phyloP scores from a whole-genome alignment of 139 green algal species.

The Nannochloris sp. region DNA sequence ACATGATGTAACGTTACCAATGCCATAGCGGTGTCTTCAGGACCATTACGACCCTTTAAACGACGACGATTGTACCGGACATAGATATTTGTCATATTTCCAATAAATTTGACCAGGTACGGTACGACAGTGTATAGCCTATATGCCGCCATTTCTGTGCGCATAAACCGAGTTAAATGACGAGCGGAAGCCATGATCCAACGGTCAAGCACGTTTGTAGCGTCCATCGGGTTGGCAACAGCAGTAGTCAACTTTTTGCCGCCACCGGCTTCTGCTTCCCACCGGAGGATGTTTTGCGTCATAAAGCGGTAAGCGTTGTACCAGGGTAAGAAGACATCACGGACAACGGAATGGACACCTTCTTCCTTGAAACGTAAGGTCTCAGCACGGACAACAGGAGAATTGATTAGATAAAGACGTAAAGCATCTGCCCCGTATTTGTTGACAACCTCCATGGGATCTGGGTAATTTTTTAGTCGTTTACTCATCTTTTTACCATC shows the following conservation, averaged over 20 bases:
- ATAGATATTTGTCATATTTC: slow-evolving; percentile 97
- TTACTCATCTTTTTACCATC: slow-evolving; percentile 99
- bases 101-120: slow-evolving; percentile 91
- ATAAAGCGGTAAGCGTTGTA: slow-evolving; percentile 98
- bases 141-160: slow-evolving; percentile 93
- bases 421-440: slow-evolving; percentile 93
- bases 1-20: slow-evolving; percentile 78
- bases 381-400: slow-evolving; percentile 85
- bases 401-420: slow-evolving; percentile 98
- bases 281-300: slow-evolving; percentile 79
- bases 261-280: slow-evolving; percentile 59
- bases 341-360: slow-evolving; percentile 90
- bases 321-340: slow-evolving; percentile 98
- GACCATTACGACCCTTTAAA: slow-evolving; percentile 69
- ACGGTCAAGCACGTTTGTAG: slow-evolving; percentile 78
- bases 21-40: slow-evolving; percentile 52
- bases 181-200: slow-evolving; percentile 81
- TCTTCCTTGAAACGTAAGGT: slow-evolving; percentile 91
- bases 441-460: slow-evolving; percentile 74
- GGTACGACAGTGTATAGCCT: slow-evolving; percentile 96
- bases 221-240: slow-evolving; percentile 10
- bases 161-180: slow-evolving; percentile 75
- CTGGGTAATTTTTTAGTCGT: slow-evolving; percentile 97
- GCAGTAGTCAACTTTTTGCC: slow-evolving; percentile 45
- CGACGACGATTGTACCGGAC: slow-evolving; percentile 95